A percentile compares a stretch with the other conserved stretches of the same genome.
phyloP scores from a whole-genome alignment of 2,329 filamentous ascomycete species.

The Samsoniella hepiali region DNA sequence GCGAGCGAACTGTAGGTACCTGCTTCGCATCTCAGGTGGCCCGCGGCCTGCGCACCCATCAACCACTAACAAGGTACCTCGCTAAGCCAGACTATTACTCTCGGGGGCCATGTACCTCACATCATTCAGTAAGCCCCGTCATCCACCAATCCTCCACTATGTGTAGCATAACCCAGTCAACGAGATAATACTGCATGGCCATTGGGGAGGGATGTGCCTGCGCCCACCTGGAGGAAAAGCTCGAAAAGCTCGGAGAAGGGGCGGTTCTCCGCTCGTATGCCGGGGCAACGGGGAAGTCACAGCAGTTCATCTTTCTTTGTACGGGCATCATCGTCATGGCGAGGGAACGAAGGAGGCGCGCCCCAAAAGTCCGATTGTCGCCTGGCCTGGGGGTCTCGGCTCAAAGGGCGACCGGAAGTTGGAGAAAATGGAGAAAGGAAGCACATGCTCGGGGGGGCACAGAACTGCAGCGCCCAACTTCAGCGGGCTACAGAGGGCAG shows the following conservation, averaged over 20 bases:
- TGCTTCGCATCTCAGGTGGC: neutral
- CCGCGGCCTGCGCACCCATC: neutral
- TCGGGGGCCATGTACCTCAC: constrained; percentile 8
- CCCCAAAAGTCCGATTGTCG: constrained; percentile 4
- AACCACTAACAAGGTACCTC: neutral
- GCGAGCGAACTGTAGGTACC: no score
- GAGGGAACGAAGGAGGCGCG: neutral
- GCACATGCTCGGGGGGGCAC: constrained; percentile 11
- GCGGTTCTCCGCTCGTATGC: constrained; percentile 17
- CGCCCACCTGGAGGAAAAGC: neutral
- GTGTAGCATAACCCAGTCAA: constrained; percentile 16
- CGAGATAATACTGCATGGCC: constrained; percentile 18
- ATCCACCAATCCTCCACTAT: constrained; percentile 16
- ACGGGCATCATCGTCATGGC: neutral
- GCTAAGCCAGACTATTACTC: constrained; percentile 12
- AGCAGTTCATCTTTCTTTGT: neutral
- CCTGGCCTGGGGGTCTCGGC: constrained; percentile 10
- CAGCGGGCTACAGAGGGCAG: neutral
- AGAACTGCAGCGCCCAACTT: neutral
- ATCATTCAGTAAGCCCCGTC: constrained; percentile 17
- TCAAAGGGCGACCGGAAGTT: constrained; percentile 18
- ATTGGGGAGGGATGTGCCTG: neutral
- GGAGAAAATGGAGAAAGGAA: constrained; percentile 6
- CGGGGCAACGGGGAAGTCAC: neutral
- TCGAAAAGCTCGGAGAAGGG: constrained; percentile 7